Evolutionary conservation across 176 grass and related monocot genomes (phyloP), one percentile per base, ranked within the genome.

Genomic region (Hsuehochloa calcarea): DNA sequence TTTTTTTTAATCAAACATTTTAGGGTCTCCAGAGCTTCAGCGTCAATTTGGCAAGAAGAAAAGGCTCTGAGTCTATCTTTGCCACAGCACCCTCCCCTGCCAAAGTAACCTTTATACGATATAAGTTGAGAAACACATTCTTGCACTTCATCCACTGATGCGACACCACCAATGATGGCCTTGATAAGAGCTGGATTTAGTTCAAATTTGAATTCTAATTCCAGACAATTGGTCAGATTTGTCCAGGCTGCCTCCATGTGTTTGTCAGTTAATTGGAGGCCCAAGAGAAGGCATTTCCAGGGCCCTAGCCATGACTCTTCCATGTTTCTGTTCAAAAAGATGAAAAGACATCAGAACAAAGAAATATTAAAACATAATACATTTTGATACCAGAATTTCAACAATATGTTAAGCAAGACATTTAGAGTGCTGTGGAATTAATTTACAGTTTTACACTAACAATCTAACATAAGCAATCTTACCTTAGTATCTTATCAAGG

Each of bases 231-330:
- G 22, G 91, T 88, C 58, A 93, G 88, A 56, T 83, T 85, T 69
- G 79, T 47, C 38, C 45, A 56, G n/a, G 75, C 74, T 60, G 63
- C 37, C n/a, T 95, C 88, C 37, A 51, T 90, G 40, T 85, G 45
- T 85, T 89, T 41, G 45, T 82, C 75, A 79, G 39, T 68, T 80
- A 77, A 84, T 67, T 74, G 83, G 60, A 74, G 64, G 34, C 96
- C 96, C 85, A 90, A 85, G 47, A 98, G 87, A 85, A 98, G 92
- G 85, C 91, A 93, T 77, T 87, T 86, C 96, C 96, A 98, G 23
- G 96, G 88, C 41, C 96, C 96, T 75, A 98, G 81, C 96, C 96
- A 98, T 78, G 86, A 95, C 26, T 85, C 75, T 84, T 98, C 93
- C 27, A 98, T 90, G 27, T 73, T 82, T 70, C 96, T 98, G 85